These are phyloP conservation scores for Lentinula raphanica DNA, from an alignment of 768 basidiomycete species.

Conservation along the genomic window DNA sequence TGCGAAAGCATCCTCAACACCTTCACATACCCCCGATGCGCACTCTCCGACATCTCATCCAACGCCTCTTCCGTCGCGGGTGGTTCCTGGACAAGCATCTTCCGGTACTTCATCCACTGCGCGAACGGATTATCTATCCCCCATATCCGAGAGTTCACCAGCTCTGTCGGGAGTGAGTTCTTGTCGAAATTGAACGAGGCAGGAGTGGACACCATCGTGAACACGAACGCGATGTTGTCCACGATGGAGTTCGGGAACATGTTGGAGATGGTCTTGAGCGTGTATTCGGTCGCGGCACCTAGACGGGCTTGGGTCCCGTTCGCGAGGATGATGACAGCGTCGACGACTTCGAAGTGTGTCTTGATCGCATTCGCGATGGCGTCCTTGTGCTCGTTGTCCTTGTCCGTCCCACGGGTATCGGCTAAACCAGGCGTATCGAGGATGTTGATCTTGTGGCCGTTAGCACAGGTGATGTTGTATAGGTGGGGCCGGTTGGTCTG, in stretches of 20 bases:
- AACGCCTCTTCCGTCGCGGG: background rate
- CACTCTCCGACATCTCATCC: background rate
- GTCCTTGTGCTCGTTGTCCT: constrained; percentile 20
- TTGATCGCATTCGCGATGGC: constrained; percentile 20
- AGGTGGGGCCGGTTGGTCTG: background rate
- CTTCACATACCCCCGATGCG: background rate
- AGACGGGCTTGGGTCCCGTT: constrained; percentile 21
- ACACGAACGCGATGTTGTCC: constrained; percentile 17
- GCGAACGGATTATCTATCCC: background rate
- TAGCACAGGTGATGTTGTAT: background rate
- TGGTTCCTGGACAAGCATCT: background rate
- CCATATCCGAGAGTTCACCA: background rate
- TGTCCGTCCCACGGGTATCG: constrained; percentile 22
- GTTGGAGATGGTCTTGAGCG: constrained; percentile 16
- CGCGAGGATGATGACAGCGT: constrained; percentile 24
- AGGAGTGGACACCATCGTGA: background rate
- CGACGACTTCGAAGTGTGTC: constrained; percentile 13
- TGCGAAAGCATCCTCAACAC: background rate
- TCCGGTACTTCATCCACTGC: background rate
- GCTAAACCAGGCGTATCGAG: constrained; percentile 26
- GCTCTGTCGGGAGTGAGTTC: background rate
- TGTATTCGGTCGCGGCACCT: constrained; percentile 20
- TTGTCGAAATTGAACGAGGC: background rate
- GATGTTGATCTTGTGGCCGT: constrained; percentile 10
- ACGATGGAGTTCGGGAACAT: constrained; percentile 17